Evolutionary conservation across 2,329 filamentous ascomycete species (phyloP).

Genomic region (Teratosphaeria epicoccoides): DNA sequence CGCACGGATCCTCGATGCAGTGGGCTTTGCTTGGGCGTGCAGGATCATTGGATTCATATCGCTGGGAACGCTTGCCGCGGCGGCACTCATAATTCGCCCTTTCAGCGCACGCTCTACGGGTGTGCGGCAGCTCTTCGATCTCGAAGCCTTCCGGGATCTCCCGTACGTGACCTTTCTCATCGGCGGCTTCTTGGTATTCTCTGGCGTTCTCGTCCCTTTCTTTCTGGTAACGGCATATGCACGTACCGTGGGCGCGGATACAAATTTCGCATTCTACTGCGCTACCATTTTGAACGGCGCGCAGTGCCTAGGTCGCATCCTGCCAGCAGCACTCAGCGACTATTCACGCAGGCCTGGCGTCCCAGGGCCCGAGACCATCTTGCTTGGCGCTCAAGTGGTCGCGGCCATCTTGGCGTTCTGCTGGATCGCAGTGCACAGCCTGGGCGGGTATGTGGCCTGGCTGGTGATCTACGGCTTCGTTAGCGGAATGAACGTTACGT

Average conservation of each 20-base stretch:
- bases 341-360: conserved; percentile 39
- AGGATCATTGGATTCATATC: neutral
- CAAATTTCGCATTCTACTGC: conserved; percentile 41
- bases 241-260: conserved; percentile 31
- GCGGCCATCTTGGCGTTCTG: conserved; percentile 28
- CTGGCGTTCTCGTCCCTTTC: conserved; percentile 29
- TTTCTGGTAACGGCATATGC: conserved; percentile 33
- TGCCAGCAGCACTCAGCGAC: conserved; percentile 44
- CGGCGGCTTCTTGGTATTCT: conserved; percentile 23
- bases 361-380: conserved; percentile 39
- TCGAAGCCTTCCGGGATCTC: conserved; percentile 28
- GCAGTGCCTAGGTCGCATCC: conserved; percentile 43
- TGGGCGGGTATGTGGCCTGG: conserved; percentile 31
- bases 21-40: neutral
- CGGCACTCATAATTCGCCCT: too few species aligned
- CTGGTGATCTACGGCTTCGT: conserved; percentile 36
- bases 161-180: conserved; percentile 29
- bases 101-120: conserved; percentile 31
- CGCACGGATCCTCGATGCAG: neutral
- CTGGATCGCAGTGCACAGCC: conserved; percentile 43
- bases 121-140: conserved; percentile 35
- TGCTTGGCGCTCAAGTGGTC: conserved; percentile 40
- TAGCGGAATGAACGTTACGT: conserved; percentile 34
- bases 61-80: neutral
- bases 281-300: conserved; percentile 48